Evolutionary conservation across 257 asterid genomes (phyloP).

Genomic region (Verbascum thapsus): DNA sequence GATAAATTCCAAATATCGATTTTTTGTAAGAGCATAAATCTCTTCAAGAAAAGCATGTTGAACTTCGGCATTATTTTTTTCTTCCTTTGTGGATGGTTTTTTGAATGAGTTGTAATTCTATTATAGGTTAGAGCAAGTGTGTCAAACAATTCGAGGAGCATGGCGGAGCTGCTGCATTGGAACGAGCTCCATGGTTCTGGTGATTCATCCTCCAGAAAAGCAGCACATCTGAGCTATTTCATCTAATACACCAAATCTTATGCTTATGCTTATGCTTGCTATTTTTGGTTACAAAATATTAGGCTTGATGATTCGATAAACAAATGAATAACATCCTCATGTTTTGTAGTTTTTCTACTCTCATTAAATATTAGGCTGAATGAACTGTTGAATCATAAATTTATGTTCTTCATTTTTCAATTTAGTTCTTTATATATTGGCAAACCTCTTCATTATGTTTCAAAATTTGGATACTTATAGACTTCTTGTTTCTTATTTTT

Average conservation of each 20-base stretch:
- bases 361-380: too few relatives aligned
- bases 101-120: background rate
- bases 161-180: slow-evolving; percentile 29
- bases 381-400: too few relatives aligned
- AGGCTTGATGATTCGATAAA: background rate
- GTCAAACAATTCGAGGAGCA: slow-evolving; percentile 13
- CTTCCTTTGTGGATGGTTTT: background rate
- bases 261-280: too few relatives aligned
- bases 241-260: background rate
- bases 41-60: background rate
- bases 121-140: slow-evolving; percentile 15
- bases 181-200: slow-evolving; percentile 20
- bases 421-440: too few relatives aligned
- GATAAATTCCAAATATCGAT: background rate
- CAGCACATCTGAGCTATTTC: background rate
- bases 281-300: too few relatives aligned
- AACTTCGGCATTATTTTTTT: slow-evolving; percentile 3
- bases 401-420: too few relatives aligned
- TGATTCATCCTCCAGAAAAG: slow-evolving; percentile 1
- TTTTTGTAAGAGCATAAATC: slow-evolving; percentile 1
- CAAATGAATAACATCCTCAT: background rate
- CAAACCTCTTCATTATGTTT: too few relatives aligned
- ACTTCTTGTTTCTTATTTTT: too few relatives aligned
- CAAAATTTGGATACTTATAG: too few relatives aligned
- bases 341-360: too few relatives aligned